A percentile compares a stretch with the other conserved stretches of the same genome.
Evolutionary conservation across 73 alveolate species (phyloP).

Genomic region (Paramecium caudatum): DNA sequence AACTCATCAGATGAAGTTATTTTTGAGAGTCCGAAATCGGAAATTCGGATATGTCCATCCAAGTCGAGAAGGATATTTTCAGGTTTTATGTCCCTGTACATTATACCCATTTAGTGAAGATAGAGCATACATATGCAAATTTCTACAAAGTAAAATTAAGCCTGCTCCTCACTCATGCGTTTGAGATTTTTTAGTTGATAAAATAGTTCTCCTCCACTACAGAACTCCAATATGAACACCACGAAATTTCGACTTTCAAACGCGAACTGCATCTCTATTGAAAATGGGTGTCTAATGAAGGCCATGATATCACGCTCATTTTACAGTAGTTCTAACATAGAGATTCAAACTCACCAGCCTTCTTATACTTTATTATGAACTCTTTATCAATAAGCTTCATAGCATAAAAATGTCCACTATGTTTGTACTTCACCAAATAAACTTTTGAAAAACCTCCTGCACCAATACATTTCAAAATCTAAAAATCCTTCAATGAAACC

Average conservation of each 20-base stretch:
- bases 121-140: conserved; percentile 84
- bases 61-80: conserved; percentile 93
- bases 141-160: conserved; percentile 85
- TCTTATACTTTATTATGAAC: conserved; percentile 78
- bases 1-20: conserved; percentile 78
- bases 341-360: conserved; percentile 69
- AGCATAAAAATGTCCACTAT: conserved; percentile 91
- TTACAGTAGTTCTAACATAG: conserved; percentile 52
- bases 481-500: conserved; percentile 64
- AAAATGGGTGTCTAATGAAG: conserved; percentile 82
- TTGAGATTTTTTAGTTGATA: conserved; percentile 78
- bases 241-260: conserved; percentile 83
- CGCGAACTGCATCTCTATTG: conserved; percentile 88
- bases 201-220: conserved; percentile 93
- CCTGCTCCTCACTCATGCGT: conserved; percentile 83
- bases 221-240: conserved; percentile 81
- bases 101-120: conserved; percentile 83
- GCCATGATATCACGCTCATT: conserved; percentile 83
- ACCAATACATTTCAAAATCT: conserved; percentile 87
- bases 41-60: conserved; percentile 89
- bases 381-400: conserved; percentile 86
- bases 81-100: conserved; percentile 92
- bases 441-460: conserved; percentile 92
- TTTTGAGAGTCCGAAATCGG: conserved; percentile 96
- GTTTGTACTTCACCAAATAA: conserved; percentile 82